Conservation (phyloP, 148 eudicot species). For the Rheum nobile region DNA sequence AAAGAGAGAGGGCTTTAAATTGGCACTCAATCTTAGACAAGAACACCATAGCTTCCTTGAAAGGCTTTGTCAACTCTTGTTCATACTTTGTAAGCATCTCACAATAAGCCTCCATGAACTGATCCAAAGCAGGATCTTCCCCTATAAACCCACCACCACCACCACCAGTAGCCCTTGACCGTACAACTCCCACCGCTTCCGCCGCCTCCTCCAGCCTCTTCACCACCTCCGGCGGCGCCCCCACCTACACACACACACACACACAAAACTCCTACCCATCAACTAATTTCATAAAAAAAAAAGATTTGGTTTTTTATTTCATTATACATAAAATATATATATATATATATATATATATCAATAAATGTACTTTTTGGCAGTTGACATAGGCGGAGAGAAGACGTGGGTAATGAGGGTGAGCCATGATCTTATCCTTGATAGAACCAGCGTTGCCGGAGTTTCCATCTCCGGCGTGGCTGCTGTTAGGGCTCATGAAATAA, state of each 20-base stretch:
- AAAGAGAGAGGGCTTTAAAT: slow-evolving; percentile 65
- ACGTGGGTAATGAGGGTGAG: slow-evolving; percentile 85
- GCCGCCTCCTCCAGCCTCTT: slow-evolving; percentile 73
- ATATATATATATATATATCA: not conserved
- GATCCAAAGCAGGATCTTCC: slow-evolving; percentile 88
- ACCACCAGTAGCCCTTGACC: slow-evolving; percentile 13
- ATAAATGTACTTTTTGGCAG: slow-evolving; percentile 53
- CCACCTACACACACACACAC: slow-evolving; percentile 38
- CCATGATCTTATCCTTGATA: slow-evolving; percentile 76
- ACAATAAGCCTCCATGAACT: slow-evolving; percentile 96
- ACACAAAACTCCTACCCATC: not conserved
- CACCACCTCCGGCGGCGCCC: slow-evolving; percentile 94
- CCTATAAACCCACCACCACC: slow-evolving; percentile 27
- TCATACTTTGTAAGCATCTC: slow-evolving; percentile 92
- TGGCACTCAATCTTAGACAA: slow-evolving; percentile 77
- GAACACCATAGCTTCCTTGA: slow-evolving; percentile 91
- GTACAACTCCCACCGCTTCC: slow-evolving; percentile 12
- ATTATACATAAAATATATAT: not conserved
- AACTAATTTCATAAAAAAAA: not conserved
- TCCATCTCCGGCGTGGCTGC: slow-evolving; percentile 1
- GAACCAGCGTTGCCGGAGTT: slow-evolving; percentile 7
- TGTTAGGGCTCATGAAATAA: slow-evolving; percentile 8
- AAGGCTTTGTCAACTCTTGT: slow-evolving; percentile 85
- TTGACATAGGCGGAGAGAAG: slow-evolving; percentile 70
- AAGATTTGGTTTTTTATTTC: not conserved